These are phyloP conservation scores for Tricholomella constricta DNA, from an alignment of 768 basidiomycete genomes.

Conservation along the genomic window DNA sequence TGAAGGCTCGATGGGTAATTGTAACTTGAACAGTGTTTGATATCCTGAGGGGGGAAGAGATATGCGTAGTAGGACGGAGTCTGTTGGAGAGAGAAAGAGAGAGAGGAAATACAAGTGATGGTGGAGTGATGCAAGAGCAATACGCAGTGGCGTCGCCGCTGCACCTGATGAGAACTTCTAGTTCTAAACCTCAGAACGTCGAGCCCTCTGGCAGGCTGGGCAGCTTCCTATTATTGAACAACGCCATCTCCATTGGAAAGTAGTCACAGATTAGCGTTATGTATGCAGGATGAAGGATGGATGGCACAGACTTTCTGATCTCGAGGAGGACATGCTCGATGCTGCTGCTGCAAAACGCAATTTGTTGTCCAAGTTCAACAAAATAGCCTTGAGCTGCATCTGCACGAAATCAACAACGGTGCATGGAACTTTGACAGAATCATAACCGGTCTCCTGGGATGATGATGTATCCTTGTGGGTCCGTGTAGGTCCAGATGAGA, in stretches of 20 bases:
- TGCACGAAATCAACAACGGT: no score
- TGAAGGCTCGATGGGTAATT: no score
- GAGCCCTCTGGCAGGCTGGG: slow-evolving; percentile 95
- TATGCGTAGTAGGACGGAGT: no score
- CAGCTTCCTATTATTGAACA: slow-evolving; percentile 87
- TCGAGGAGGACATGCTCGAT: slow-evolving; percentile 92
- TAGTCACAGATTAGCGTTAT: slow-evolving; percentile 2
- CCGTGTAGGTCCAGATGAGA: not conserved
- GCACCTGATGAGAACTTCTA: not conserved
- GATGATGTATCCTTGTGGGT: no score
- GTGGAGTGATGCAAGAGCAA: not conserved
- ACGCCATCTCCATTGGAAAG: slow-evolving; percentile 86
- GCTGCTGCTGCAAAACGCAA: slow-evolving; percentile 52
- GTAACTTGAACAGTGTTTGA: no score
- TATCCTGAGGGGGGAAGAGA: no score
- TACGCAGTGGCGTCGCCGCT: not conserved
- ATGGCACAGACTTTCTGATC: slow-evolving; percentile 73
- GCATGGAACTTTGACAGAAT: no score
- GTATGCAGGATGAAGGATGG: not conserved
- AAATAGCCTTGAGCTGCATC: no score
- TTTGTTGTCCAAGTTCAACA: no score
- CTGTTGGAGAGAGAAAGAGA: no score
- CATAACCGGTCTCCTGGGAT: no score
- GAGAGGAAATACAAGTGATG: not conserved
- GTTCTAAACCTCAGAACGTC: slow-evolving; percentile 52